These are phyloP conservation scores for Phytophthora meadii DNA, from an alignment of 352 stramenopile species.

Conservation along the genomic window DNA sequence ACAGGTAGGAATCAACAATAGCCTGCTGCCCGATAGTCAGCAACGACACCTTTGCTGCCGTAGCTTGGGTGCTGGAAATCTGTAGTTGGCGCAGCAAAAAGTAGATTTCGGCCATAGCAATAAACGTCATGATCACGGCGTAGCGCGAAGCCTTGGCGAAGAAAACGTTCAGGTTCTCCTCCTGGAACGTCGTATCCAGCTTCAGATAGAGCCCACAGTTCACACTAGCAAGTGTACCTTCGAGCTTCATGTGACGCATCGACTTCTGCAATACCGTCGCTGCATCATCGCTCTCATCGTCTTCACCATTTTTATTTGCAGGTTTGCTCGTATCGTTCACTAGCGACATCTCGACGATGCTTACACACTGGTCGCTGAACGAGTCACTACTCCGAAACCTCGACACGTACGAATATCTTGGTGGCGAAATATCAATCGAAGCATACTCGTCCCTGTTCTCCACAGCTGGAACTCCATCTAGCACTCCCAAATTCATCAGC, in stretches of 20 bases:
- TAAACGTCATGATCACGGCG: conserved; percentile 86
- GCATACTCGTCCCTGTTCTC: conserved; percentile 74
- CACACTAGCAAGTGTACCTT: conserved; percentile 72
- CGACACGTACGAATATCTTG: conserved; percentile 78
- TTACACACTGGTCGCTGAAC: conserved; percentile 86
- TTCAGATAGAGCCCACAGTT: conserved; percentile 83
- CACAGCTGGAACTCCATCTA: conserved; percentile 69
- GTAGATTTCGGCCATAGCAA: conserved; percentile 88
- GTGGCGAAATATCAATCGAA: conserved; percentile 80
- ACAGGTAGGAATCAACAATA: conserved; percentile 95
- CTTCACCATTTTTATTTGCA: conserved; percentile 13
- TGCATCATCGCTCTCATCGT: conserved; percentile 46
- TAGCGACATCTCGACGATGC: conserved; percentile 80
- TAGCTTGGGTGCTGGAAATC: conserved; percentile 86
- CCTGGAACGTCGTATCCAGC: conserved; percentile 78
- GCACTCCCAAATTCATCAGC: conserved; percentile 63
- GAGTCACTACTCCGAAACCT: conserved; percentile 83
- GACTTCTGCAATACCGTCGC: conserved; percentile 46
- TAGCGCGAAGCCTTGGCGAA: conserved; percentile 84
- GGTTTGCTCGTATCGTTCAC: conserved; percentile 47
- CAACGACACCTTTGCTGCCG: conserved; percentile 81
- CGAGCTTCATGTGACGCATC: conserved; percentile 57
- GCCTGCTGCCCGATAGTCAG: conserved; percentile 88
- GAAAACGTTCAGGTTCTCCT: conserved; percentile 86
- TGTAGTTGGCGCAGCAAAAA: conserved; percentile 86